Conservation (phyloP, 2,329 filamentous ascomycete genomes). For the Penicillium oxalicum region DNA sequence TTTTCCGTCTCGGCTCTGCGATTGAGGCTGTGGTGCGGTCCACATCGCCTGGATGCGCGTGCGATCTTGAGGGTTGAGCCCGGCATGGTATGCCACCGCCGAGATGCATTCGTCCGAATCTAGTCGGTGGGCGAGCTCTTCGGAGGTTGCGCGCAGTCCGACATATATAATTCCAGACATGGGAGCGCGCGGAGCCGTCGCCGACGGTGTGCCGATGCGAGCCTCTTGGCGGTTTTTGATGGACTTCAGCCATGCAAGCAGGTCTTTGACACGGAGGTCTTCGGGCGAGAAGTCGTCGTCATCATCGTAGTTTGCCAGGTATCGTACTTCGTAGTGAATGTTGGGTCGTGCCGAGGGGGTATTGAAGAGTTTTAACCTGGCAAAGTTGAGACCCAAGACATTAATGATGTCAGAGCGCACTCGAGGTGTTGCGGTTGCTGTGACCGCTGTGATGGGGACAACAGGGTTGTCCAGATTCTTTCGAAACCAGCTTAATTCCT, state of each 20-base stretch:
- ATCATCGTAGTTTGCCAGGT: slow-evolving; percentile 31
- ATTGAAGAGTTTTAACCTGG: slow-evolving; percentile 65
- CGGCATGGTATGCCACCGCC: slow-evolving; percentile 48
- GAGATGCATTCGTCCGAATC: slow-evolving; percentile 31
- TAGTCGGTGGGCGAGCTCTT: slow-evolving; percentile 36
- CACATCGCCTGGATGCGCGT: slow-evolving; percentile 49
- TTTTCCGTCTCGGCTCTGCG: slow-evolving; percentile 10
- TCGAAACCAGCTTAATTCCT: slow-evolving; percentile 73
- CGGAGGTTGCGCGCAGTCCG: slow-evolving; percentile 36
- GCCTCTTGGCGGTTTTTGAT: slow-evolving; percentile 64
- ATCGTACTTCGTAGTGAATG: slow-evolving; percentile 84
- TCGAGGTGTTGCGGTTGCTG: slow-evolving; percentile 77
- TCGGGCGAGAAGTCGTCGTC: slow-evolving; percentile 19
- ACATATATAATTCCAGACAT: slow-evolving; percentile 47
- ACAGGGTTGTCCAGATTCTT: slow-evolving; percentile 63
- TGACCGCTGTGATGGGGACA: slow-evolving; percentile 87
- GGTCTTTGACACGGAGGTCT: slow-evolving; percentile 69
- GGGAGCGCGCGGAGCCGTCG: slow-evolving; percentile 24
- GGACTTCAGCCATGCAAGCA: slow-evolving; percentile 68
- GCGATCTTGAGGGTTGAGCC: slow-evolving; percentile 65
- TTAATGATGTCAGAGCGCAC: slow-evolving; percentile 78
- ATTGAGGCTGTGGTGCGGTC: slow-evolving; percentile 23
- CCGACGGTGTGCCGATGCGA: slow-evolving; percentile 35
- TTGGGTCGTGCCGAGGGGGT: slow-evolving; percentile 81
- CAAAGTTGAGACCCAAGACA: slow-evolving; percentile 62